phyloP scores from a whole-genome alignment of 208 protist genomes.

The Histomonas meleagridis region DNA sequence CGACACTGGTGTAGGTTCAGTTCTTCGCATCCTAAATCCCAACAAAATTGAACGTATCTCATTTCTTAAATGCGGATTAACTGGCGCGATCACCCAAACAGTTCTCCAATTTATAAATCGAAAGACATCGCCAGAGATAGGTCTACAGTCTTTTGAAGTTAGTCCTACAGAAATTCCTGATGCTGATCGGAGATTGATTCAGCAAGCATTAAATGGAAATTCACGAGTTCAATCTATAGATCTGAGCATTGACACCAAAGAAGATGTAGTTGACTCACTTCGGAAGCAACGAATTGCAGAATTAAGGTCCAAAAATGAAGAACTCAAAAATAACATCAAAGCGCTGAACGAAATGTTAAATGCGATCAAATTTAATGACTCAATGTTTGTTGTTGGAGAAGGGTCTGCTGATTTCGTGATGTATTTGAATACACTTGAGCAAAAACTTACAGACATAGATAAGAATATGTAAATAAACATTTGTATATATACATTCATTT shows the following conservation, averaged over 20 bases:
- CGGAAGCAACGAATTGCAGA: neutral
- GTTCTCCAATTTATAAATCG: neutral
- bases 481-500: no score
- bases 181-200: neutral
- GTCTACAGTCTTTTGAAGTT: neutral
- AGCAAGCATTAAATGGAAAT: neutral
- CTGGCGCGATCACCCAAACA: neutral
- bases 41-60: neutral
- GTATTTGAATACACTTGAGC: no score
- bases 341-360: neutral
- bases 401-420: neutral
- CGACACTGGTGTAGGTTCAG: neutral
- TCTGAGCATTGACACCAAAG: no score
- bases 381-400: constrained; percentile 32
- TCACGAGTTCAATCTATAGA: no score
- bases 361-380: constrained; percentile 1
- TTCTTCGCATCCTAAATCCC: neutral
- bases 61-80: neutral
- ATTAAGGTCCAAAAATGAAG: neutral
- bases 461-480: no score
- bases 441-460: no score
- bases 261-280: neutral
- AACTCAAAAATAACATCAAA: neutral
- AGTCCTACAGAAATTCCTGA: neutral
- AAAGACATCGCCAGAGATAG: neutral